Evolutionary conservation across 164 flowering plant genomes (phyloP).

Genomic region (Saururus chinensis): DNA sequence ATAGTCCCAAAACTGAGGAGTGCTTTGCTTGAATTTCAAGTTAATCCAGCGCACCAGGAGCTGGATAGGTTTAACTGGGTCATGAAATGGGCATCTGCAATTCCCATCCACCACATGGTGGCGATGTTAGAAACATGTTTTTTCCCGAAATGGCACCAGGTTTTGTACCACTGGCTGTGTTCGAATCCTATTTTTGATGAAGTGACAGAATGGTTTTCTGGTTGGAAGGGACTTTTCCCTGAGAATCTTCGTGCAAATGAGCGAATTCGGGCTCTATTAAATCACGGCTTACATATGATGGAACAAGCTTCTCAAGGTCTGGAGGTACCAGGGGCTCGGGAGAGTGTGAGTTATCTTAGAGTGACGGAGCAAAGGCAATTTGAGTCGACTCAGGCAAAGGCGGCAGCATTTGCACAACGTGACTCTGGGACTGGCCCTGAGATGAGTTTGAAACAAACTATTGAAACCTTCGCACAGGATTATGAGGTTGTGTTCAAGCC

Average conservation of each 20-base stretch:
- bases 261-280: slow-evolving; percentile 52
- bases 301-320: slow-evolving; percentile 64
- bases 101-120: slow-evolving; percentile 84
- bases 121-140: slow-evolving; percentile 64
- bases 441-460: slow-evolving; percentile 72
- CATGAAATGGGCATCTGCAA: slow-evolving; percentile 59
- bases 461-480: slow-evolving; percentile 60
- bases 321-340: slow-evolving; percentile 74
- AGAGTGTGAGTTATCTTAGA: slow-evolving; percentile 65
- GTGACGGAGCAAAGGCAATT: slow-evolving; percentile 73
- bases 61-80: slow-evolving; percentile 81
- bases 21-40: slow-evolving; percentile 62
- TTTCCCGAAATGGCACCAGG: slow-evolving; percentile 83
- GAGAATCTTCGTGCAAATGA: slow-evolving; percentile 68
- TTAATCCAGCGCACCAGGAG: slow-evolving; percentile 73
- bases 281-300: slow-evolving; percentile 77
- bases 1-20: slow-evolving; percentile 65
- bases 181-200: slow-evolving; percentile 72
- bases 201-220: slow-evolving; percentile 66
- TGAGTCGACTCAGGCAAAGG: slow-evolving; percentile 69
- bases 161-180: slow-evolving; percentile 82
- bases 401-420: slow-evolving; percentile 37
- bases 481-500: slow-evolving; percentile 67
- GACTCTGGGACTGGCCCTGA: slow-evolving; percentile 18
- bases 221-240: slow-evolving; percentile 76